These are phyloP conservation scores for Bryoglossum gracile DNA, from an alignment of 495 filamentous ascomycete genomes.

Conservation along the genomic window DNA sequence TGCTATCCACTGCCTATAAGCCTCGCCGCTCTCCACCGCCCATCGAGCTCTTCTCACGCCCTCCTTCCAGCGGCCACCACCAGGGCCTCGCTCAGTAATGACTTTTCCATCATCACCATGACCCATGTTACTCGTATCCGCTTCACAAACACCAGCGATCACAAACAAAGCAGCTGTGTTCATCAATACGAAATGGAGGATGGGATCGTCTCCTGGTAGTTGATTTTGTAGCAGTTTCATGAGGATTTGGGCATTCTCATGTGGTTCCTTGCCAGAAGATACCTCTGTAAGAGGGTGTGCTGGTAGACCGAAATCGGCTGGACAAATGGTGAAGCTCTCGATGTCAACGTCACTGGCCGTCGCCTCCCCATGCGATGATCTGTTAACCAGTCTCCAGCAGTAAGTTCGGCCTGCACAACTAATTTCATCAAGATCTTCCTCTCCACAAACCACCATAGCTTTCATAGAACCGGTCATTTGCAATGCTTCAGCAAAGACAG, in stretches of 20 bases:
- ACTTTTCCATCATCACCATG: constrained; percentile 66
- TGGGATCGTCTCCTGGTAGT: constrained; percentile 66
- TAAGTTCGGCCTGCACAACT: constrained; percentile 78
- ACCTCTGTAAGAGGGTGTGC: constrained; percentile 68
- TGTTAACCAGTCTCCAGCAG: constrained; percentile 73
- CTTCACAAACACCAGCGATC: constrained; percentile 76
- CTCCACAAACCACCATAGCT: constrained; percentile 86
- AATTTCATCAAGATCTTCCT: constrained; percentile 92
- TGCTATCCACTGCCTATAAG: constrained; percentile 60
- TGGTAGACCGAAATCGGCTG: constrained; percentile 77
- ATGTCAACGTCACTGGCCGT: constrained; percentile 42
- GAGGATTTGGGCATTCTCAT: constrained; percentile 81
- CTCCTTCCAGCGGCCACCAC: constrained; percentile 85
- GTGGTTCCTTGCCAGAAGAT: constrained; percentile 73
- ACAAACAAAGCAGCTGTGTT: constrained; percentile 88
- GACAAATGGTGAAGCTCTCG: constrained; percentile 67
- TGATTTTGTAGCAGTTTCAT: constrained; percentile 67
- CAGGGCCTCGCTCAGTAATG: constrained; percentile 71
- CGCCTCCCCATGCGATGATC: constrained; percentile 5
- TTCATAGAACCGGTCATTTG: constrained; percentile 68
- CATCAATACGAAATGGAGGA: constrained; percentile 87
- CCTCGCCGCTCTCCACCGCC: constrained; percentile 74
- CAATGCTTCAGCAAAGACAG: constrained; percentile 80
- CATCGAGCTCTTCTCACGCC: constrained; percentile 78
- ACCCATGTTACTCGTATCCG: constrained; percentile 68